Evolutionary conservation across 2,329 filamentous ascomycete genomes (phyloP), one percentile per base, ranked within the genome.

Genomic region (Talaromyces amestolkiae): DNA sequence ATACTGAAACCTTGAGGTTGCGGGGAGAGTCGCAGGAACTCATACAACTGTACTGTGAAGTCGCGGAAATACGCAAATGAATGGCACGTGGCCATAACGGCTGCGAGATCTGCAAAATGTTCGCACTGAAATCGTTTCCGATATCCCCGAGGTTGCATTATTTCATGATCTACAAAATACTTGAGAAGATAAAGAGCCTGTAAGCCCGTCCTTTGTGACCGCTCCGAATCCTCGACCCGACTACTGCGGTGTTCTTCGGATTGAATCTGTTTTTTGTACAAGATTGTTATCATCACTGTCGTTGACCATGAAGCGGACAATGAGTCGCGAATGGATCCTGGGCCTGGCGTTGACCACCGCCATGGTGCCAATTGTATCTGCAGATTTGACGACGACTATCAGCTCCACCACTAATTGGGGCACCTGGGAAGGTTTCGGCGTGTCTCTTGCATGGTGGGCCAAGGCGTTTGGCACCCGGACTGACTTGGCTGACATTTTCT

Each of bases 401-500:
- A 58, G 56, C 56, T 58, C 56, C 56, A 27, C 56, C 24, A 41
- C 56, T 10, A 58, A 58, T 43, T 58, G 56, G 56, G 56, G 56
- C 15, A 58, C 56, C n/a, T 58, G 56, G 56, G 56, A 58, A 37
- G 56, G 56, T 31, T 58, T 58, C 24, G 56, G 56, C 56, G 56
- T 58, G 4, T 58, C 56, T 19, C 56, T 58, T 27, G 56, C 56
- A 58, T 58, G 56, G 56, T 58, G 56, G 56, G 56, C 56, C 19
- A 58, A 58, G 35, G 56, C 56, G 9, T 58, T 58, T 43, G 56
- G 56, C 7, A 43, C 56, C n/a, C 13, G 56, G 17, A 58, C 19
- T 43, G 56, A 58, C 17, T 13, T 58, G 24, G 56, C 56, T 11
- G 56, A 58, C 24, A 58, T 58, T 22, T 58, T 43, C 13, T 58